Evolutionary conservation across 2,329 filamentous ascomycete species (phyloP), one percentile per base, ranked within the genome.

Genomic region (Chaetothyriales sp.): DNA sequence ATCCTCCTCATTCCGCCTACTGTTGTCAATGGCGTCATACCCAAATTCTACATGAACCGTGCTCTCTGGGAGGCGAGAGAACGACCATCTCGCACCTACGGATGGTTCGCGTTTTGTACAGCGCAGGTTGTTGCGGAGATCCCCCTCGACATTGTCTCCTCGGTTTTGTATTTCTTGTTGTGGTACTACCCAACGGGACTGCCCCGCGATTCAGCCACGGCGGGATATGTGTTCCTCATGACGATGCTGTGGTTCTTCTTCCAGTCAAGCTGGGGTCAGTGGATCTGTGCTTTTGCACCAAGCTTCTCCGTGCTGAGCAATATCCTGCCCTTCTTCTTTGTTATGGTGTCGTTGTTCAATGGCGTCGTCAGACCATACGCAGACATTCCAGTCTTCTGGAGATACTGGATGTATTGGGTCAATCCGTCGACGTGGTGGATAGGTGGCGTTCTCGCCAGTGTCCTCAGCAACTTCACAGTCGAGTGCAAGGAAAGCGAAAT

Each of bases 211-310:
- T 76, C 78, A 33, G 74, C 75, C 1, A 78, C 78, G 0, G 77
- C 84, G 0, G 86, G 86, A 10, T 90, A 89, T 64, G 77, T 83
- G 15, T 90, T 85, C 70, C 69, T 90, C 22, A 89, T 92, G 83
- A 78, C 78, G 0, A 70, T 89, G 62, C 74, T 90, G 0, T 89
- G 89, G 70, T 87, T 81, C 71, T 66, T 89, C 6, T 89, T 89
- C 73, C 77, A 82, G 65, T 77, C 76, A 29, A 81, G 74, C 58
- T 89, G 82, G 85, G 87, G 84, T 18, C 86, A 89, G 64, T 90
- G 85, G 85, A 87, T 92, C 59, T 85, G 82, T 56, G 86, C 87
- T 0, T 89, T 89, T 66, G 84, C 86, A 0, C 85, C 86, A 0
- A 82, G 75, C 43, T 88, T 88, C 68, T 86, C 84, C 0, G 83